Conservation (phyloP, 768 basidiomycete genomes). For the Asterophora parasitica region DNA sequence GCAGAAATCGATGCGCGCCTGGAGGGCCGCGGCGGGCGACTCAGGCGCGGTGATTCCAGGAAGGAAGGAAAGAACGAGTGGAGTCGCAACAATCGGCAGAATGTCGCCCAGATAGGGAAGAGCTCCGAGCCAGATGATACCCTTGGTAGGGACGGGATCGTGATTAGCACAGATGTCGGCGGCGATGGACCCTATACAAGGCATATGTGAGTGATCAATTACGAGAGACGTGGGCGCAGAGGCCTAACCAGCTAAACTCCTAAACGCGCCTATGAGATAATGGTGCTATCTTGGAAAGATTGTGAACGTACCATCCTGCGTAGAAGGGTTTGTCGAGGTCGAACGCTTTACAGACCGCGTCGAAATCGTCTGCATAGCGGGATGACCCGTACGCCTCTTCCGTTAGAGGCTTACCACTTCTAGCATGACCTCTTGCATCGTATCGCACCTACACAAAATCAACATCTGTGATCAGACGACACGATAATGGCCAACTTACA, state of each 20-base stretch:
- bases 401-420: constrained; percentile 27
- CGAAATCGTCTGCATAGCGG: constrained; percentile 29
- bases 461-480: not conserved
- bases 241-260: constrained; percentile 4
- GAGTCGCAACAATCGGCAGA: constrained; percentile 9
- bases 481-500: not conserved
- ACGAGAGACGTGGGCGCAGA: not conserved
- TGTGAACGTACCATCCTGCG: constrained; percentile 26
- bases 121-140: constrained; percentile 12
- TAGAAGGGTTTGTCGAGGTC: constrained; percentile 25
- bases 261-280: not conserved
- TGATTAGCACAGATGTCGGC: constrained; percentile 14
- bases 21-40: constrained; percentile 1
- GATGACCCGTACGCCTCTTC: constrained; percentile 23
- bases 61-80: constrained; percentile 11
- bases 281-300: not conserved
- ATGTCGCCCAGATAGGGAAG: constrained; percentile 14
- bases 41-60: constrained; percentile 5
- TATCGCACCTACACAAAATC: constrained; percentile 25
- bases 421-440: constrained; percentile 30
- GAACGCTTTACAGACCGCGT: constrained; percentile 26
- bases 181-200: constrained; percentile 3
- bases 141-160: constrained; percentile 9
- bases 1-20: constrained; percentile 8
- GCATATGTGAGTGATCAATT: not conserved